Percentiles rank a stretch among this genome's conserved stretches.
Conservation (phyloP, 148 eudicot genomes). For the Diospyros kaki region DNA sequence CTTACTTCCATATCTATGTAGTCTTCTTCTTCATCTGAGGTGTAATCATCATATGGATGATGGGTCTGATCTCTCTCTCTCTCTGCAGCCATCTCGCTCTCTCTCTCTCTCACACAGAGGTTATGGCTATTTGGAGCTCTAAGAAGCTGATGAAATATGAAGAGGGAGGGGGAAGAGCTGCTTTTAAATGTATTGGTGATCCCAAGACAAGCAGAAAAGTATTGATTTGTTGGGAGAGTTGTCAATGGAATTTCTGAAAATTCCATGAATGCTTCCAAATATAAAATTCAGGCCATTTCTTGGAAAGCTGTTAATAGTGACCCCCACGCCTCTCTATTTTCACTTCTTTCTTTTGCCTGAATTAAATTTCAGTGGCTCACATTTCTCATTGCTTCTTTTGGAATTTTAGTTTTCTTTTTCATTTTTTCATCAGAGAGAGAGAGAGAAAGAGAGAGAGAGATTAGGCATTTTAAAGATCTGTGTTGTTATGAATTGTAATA, state of each 20-base stretch:
- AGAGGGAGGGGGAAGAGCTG: constrained; percentile 8
- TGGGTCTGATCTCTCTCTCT: constrained; percentile 19
- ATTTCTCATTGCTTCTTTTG: constrained; percentile 1
- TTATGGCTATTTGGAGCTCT: constrained; percentile 4
- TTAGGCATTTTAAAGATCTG: neutral
- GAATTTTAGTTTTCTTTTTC: no score
- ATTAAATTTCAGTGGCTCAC: neutral
- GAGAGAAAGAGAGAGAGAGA: constrained; percentile 4
- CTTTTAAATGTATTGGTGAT: constrained; percentile 16
- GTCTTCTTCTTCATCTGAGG: constrained; percentile 43
- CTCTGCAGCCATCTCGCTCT: constrained; percentile 28
- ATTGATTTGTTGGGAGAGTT: neutral
- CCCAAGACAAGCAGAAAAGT: constrained; percentile 17
- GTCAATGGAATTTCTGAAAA: neutral
- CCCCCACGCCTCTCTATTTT: constrained; percentile 19
- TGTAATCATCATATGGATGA: constrained; percentile 12
- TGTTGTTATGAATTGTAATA: neutral
- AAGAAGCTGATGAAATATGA: constrained; percentile 4
- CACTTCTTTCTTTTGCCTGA: neutral
- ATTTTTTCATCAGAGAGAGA: neutral
- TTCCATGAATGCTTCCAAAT: constrained; percentile 21
- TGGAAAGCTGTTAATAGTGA: constrained; percentile 17
- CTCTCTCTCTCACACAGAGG: neutral
- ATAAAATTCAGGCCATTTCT: constrained; percentile 29
- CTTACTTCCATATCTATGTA: constrained; percentile 81